Evolutionary conservation across 495 filamentous ascomycete species (phyloP).

Genomic region (Penicillium bovifimosum): DNA sequence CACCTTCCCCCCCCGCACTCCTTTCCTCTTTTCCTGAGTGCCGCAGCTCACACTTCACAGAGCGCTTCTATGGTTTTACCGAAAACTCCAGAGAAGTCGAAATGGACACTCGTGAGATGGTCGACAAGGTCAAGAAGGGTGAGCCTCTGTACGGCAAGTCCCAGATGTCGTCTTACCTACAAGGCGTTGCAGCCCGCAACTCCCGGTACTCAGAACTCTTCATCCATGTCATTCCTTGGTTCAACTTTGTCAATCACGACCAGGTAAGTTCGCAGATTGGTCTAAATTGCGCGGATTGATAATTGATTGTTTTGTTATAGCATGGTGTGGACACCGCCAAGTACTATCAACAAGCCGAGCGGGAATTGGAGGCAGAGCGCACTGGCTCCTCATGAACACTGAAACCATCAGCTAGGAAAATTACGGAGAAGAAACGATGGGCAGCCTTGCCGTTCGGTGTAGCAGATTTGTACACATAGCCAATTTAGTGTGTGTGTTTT

Average conservation of each 20-base stretch:
- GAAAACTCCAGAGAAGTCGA: slow-evolving; percentile 90
- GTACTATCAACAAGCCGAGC: slow-evolving; percentile 95
- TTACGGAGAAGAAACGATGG: background rate
- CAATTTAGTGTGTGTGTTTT: slow-evolving; percentile 20
- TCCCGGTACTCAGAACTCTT: slow-evolving; percentile 84
- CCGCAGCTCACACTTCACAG: slow-evolving; percentile 22
- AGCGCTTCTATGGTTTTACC: slow-evolving; percentile 86
- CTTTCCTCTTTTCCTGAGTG: background rate
- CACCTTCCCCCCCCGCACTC: background rate
- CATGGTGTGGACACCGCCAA: slow-evolving; percentile 98
- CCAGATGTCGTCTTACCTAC: slow-evolving; percentile 73
- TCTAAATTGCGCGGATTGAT: background rate
- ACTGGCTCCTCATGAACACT: slow-evolving; percentile 21
- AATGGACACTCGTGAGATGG: slow-evolving; percentile 98
- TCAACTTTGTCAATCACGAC: slow-evolving; percentile 95
- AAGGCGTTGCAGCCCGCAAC: slow-evolving; percentile 89
- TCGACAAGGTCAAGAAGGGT: slow-evolving; percentile 83
- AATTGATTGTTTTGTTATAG: slow-evolving; percentile 35
- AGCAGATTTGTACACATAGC: slow-evolving; percentile 31
- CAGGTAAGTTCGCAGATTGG: slow-evolving; percentile 44
- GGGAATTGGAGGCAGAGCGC: slow-evolving; percentile 79
- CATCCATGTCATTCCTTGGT: slow-evolving; percentile 81
- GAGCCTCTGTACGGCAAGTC: slow-evolving; percentile 87
- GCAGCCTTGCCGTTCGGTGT: slow-evolving; percentile 5
- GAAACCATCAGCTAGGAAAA: background rate